A percentile compares a stretch with the other conserved stretches of the same genome.
These are phyloP conservation scores for Setaria italica DNA, from an alignment of 202 grass and related monocot genomes.

Conservation along the genomic window DNA sequence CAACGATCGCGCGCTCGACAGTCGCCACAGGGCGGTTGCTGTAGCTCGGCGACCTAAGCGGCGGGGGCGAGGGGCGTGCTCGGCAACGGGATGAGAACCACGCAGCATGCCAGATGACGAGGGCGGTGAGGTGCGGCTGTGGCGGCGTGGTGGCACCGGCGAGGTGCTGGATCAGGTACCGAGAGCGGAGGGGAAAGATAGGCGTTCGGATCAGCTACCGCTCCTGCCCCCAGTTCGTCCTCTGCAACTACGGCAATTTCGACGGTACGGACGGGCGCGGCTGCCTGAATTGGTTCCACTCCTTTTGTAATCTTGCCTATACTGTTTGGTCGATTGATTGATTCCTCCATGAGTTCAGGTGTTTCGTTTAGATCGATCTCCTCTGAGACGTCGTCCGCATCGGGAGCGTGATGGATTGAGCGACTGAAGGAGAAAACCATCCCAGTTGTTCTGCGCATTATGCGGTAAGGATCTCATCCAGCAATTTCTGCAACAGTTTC, in stretches of 20 bases:
- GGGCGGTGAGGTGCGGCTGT: background rate
- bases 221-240: background rate
- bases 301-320: conserved; percentile 13
- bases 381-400: background rate
- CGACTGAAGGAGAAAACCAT: background rate
- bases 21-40: background rate
- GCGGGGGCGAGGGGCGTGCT: background rate
- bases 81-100: background rate
- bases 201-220: background rate
- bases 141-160: background rate
- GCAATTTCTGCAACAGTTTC: background rate
- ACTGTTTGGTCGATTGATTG: conserved; percentile 11
- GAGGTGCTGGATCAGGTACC: background rate
- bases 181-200: background rate
- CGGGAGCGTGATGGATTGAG: background rate
- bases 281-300: background rate
- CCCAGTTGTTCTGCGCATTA: background rate
- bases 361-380: conserved; percentile 13
- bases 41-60: background rate
- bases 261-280: background rate
- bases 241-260: background rate
- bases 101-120: background rate
- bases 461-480: conserved; percentile 26
- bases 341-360: background rate
- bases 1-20: no score